Percentiles rank a stretch among this genome's conserved stretches.
Conservation (phyloP, 2,329 filamentous ascomycete genomes). For the Mariannaea sp. region DNA sequence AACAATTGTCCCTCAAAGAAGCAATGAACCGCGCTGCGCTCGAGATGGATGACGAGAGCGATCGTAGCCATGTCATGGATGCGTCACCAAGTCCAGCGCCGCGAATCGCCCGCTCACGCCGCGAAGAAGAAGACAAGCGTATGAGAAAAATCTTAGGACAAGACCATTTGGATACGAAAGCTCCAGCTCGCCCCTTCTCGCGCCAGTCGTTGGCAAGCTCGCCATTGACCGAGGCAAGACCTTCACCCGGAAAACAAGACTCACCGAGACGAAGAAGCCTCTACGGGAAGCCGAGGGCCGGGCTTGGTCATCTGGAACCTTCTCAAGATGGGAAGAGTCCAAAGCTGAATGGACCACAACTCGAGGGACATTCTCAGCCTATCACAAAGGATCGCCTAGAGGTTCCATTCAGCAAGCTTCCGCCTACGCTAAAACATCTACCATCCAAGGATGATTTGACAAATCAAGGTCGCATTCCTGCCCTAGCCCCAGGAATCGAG, state of each 20-base stretch:
- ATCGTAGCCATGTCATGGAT: slow-evolving; percentile 40
- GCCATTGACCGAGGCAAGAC: slow-evolving; percentile 24
- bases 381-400: slow-evolving; percentile 8
- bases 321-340: slow-evolving; percentile 14
- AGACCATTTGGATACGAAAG: slow-evolving; percentile 41
- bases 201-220: slow-evolving; percentile 32
- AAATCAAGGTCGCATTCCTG: slow-evolving; percentile 42
- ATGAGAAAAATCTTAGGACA: slow-evolving; percentile 37
- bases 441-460: slow-evolving; percentile 34
- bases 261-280: slow-evolving; percentile 28
- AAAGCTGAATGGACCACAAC: slow-evolving; percentile 15
- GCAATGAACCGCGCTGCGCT: slow-evolving; percentile 45
- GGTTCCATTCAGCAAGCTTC: slow-evolving; percentile 17
- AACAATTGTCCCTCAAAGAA: slow-evolving; percentile 49
- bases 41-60: slow-evolving; percentile 37
- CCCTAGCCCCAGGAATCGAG: slow-evolving; percentile 47
- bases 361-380: slow-evolving; percentile 14
- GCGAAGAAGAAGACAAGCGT: slow-evolving; percentile 40
- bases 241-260: slow-evolving; percentile 27
- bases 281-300: slow-evolving; percentile 35
- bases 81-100: slow-evolving; percentile 59
- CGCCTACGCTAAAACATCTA: slow-evolving; percentile 24
- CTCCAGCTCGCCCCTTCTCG: slow-evolving; percentile 30
- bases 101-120: slow-evolving; percentile 47
- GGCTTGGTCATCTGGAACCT: slow-evolving; percentile 25